Evolutionary conservation across 2,329 filamentous ascomycete species (phyloP).

Genomic region (Lachnellula hyalina): DNA sequence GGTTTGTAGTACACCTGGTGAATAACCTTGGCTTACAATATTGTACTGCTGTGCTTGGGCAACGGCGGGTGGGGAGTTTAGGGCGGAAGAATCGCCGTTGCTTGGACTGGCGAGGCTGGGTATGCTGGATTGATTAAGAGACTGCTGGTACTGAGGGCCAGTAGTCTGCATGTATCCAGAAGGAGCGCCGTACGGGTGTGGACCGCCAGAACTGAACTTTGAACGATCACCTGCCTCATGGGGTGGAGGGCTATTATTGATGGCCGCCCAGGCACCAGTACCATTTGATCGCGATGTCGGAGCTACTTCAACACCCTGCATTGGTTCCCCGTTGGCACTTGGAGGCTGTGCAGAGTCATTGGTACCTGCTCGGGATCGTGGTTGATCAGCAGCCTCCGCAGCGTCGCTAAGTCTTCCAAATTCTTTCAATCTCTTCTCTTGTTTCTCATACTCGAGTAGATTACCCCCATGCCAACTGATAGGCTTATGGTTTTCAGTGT

Average conservation of each 20-base stretch:
- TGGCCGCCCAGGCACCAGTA: slow-evolving; percentile 24
- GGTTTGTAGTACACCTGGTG: too few relatives aligned
- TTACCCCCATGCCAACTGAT: slow-evolving; percentile 38
- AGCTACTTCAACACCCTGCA: slow-evolving; percentile 27
- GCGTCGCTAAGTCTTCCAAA: slow-evolving; percentile 39
- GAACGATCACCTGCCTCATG: slow-evolving; percentile 23
- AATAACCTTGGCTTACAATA: not conserved
- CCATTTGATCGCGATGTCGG: slow-evolving; percentile 16
- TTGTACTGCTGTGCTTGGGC: slow-evolving; percentile 10
- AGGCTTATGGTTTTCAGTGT: slow-evolving; percentile 25
- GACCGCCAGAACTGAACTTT: slow-evolving; percentile 15
- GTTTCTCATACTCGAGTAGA: slow-evolving; percentile 48
- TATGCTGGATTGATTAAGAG: slow-evolving; percentile 20
- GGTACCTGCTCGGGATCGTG: slow-evolving; percentile 25
- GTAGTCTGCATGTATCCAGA: not conserved
- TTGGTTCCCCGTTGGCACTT: slow-evolving; percentile 25
- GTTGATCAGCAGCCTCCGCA: slow-evolving; percentile 20
- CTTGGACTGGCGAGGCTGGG: slow-evolving; percentile 23
- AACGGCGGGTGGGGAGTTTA: slow-evolving; percentile 24
- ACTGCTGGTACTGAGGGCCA: slow-evolving; percentile 14
- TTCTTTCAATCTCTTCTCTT: slow-evolving; percentile 46
- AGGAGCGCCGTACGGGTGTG: slow-evolving; percentile 16
- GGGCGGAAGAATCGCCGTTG: slow-evolving; percentile 24
- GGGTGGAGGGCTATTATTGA: slow-evolving; percentile 21
- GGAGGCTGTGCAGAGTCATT: slow-evolving; percentile 20